These are phyloP conservation scores for Talaromyces nanjingensis DNA, from an alignment of 495 filamentous ascomycete species.

Conservation along the genomic window DNA sequence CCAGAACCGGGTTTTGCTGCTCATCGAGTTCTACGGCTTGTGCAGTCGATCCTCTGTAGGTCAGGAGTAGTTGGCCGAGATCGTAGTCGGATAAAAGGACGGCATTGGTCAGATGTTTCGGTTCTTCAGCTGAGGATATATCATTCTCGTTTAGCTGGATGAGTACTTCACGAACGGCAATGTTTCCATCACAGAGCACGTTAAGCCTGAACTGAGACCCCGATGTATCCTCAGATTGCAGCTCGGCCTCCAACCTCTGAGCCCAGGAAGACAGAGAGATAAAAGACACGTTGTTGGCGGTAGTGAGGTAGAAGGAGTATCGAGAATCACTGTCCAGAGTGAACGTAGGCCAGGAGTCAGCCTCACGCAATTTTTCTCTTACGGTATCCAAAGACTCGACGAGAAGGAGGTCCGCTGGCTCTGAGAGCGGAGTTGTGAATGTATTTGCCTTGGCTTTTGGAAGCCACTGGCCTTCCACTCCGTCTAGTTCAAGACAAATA, in stretches of 20 bases:
- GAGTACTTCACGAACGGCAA: constrained; percentile 53
- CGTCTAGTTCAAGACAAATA: constrained; percentile 72
- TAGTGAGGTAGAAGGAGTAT: constrained; percentile 75
- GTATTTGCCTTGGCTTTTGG: constrained; percentile 48
- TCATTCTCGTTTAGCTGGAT: constrained; percentile 46
- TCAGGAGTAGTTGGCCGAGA: constrained; percentile 73
- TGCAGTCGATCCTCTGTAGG: constrained; percentile 55
- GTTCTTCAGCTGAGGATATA: constrained; percentile 22
- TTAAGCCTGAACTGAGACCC: constrained; percentile 69
- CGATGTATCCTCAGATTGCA: constrained; percentile 54
- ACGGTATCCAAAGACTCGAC: constrained; percentile 57
- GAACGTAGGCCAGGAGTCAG: constrained; percentile 62
- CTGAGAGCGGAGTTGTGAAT: constrained; percentile 30
- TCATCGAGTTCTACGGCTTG: constrained; percentile 61
- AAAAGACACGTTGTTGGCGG: constrained; percentile 59
- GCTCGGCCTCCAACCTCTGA: constrained; percentile 66
- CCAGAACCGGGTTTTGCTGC: constrained; percentile 37
- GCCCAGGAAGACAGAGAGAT: constrained; percentile 71
- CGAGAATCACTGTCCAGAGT: constrained; percentile 63
- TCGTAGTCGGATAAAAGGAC: constrained; percentile 65
- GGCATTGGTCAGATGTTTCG: constrained; percentile 47
- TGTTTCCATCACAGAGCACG: constrained; percentile 56
- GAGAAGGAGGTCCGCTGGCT: constrained; percentile 37
- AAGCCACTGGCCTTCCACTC: constrained; percentile 80
- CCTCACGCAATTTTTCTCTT: constrained; percentile 40